Evolutionary conservation across 805 yeast species (phyloP), one percentile per base, ranked within the genome.

Genomic region (Danielozyma ontarioensis): DNA sequence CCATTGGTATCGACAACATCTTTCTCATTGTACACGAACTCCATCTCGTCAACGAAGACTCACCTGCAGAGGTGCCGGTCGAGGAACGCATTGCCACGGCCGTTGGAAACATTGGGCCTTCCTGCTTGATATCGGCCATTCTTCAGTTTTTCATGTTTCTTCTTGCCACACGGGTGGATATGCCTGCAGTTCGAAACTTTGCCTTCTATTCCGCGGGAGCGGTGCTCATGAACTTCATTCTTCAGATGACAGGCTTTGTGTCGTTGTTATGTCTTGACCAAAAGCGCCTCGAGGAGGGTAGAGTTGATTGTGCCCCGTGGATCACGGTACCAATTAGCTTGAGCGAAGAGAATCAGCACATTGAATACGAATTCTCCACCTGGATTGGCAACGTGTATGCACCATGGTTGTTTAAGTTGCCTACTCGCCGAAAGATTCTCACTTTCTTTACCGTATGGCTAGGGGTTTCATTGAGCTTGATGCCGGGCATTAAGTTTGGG

Each of bases 101-200:
- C 0, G 62, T 89, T 36, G 77, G 80, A 1, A 68, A 76, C 39
- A 78, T 90, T 42, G 96, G 96, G 0, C 96, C 98, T 0, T 83
- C 95, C 14, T 86, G 94, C 36, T 53, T 86, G 7, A 63, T 86
- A 15, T 82, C 95, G 34, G 77, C 95, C 0, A 44, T 78, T 1
- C 76, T 89, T 29, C 97, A 93, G 48, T 68, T 80, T n/a, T 64
- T 78, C 6, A 84, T 95, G 49, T 88, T 90, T 48, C 57, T 77
- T 5, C 62, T 90, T 27, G 96, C 96, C 0, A 68, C 94, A 1
- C 57, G 68, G 4, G 97, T 93, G 5, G 72, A 80, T 10, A 93
- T 93, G 97, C 97, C 97, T 1, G 97, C 97, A 0, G 97, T 90
- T 13, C 72, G 82, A 42, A 93, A 89, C 56, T 90, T 90, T 67